A percentile compares a stretch with the other conserved stretches of the same genome.
Conservation (phyloP, 768 basidiomycete genomes). For the Lactarius trivialis region DNA sequence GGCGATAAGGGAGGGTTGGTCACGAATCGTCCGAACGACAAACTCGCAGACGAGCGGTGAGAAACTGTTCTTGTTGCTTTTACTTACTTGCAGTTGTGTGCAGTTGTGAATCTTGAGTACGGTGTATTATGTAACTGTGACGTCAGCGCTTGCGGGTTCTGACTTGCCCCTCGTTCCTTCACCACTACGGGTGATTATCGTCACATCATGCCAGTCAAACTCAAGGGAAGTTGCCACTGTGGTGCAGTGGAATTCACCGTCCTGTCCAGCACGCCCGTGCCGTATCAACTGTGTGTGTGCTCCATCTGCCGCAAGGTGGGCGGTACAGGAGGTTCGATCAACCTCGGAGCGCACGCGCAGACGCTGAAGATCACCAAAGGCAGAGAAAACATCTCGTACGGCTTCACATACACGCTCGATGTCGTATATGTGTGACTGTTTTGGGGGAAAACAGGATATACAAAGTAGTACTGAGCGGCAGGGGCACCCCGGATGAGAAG, state of each 20-base stretch:
- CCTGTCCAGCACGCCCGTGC: constrained; percentile 48
- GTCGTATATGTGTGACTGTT: not conserved
- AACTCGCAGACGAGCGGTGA: not conserved
- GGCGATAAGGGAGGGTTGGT: not conserved
- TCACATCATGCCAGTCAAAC: constrained; percentile 45
- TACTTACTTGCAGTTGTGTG: not conserved
- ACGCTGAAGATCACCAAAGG: constrained; percentile 46
- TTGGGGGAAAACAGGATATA: constrained; percentile 40
- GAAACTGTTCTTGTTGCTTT: no score
- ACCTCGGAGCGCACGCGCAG: constrained; percentile 50
- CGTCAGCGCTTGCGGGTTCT: not conserved
- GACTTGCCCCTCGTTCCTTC: not conserved
- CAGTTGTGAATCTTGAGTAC: not conserved
- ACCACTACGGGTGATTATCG: not conserved
- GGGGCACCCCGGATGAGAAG: constrained; percentile 44
- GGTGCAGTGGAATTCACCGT: constrained; percentile 33
- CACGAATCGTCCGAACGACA: no score
- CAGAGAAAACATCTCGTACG: constrained; percentile 47
- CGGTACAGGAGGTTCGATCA: constrained; percentile 57
- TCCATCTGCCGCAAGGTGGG: constrained; percentile 70
- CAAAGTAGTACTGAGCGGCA: constrained; percentile 48
- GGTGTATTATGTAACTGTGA: not conserved
- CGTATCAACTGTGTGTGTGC: constrained; percentile 63
- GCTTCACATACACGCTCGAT: not conserved
- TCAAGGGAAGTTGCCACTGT: constrained; percentile 37